Conservation (phyloP, 768 basidiomycete species). For the Lentinus tigrinus region DNA sequence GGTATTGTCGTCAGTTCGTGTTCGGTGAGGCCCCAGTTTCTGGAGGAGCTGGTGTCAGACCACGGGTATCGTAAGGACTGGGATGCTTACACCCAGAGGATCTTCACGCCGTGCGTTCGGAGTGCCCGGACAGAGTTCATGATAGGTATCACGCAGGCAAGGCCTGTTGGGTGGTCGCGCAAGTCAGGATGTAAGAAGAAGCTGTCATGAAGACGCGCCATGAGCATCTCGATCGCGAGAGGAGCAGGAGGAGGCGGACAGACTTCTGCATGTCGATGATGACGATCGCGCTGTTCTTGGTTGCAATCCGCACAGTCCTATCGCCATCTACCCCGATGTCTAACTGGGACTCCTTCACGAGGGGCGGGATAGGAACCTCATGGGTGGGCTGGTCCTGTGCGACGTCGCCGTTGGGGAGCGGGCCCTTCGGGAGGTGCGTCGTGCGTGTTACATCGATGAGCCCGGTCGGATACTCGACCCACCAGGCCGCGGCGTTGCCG, state of each 20-base stretch:
- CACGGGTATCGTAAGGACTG: neutral
- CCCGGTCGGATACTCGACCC: constrained; percentile 69
- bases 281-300: constrained; percentile 51
- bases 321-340: constrained; percentile 57
- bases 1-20: constrained; percentile 62
- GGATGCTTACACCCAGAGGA: constrained; percentile 57
- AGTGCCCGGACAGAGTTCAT: constrained; percentile 47
- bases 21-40: constrained; percentile 73
- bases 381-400: constrained; percentile 3
- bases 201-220: constrained; percentile 29
- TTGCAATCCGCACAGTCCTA: constrained; percentile 50
- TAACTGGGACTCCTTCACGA: constrained; percentile 38
- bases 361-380: constrained; percentile 26
- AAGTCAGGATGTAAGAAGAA: constrained; percentile 67
- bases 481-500: constrained; percentile 54
- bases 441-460: constrained; percentile 60
- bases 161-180: constrained; percentile 50
- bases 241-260: constrained; percentile 8
- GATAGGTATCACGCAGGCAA: constrained; percentile 57
- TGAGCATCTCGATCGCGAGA: neutral
- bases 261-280: constrained; percentile 78
- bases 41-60: constrained; percentile 22
- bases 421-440: constrained; percentile 31
- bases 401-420: constrained; percentile 2
- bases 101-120: constrained; percentile 49